phyloP scores from a whole-genome alignment of 1,284 basidiomycete species.

The Gomphus bonarii region DNA sequence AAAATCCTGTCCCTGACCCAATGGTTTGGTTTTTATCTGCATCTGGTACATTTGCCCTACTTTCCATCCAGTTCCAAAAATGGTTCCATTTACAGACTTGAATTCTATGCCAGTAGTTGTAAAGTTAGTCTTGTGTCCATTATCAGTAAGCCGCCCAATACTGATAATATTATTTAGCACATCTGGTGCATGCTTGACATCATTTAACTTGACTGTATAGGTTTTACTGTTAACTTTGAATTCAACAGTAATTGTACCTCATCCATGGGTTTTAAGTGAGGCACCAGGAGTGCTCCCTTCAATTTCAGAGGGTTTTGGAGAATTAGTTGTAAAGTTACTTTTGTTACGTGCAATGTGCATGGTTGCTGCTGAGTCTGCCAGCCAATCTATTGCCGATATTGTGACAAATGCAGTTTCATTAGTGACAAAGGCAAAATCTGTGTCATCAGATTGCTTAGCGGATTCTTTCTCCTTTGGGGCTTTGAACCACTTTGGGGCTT shows the following conservation, averaged over 20 bases:
- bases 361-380: neutral
- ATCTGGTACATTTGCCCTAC: neutral
- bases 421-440: neutral
- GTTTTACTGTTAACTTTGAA: neutral
- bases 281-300: constrained; percentile 1
- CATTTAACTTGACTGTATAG: neutral
- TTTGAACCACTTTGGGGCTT: constrained; percentile 12
- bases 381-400: neutral
- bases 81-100: neutral
- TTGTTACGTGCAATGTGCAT: neutral
- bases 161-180: neutral
- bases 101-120: neutral
- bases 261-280: neutral
- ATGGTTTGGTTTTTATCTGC: neutral
- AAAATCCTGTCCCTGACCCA: neutral
- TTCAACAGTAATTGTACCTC: neutral
- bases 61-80: neutral
- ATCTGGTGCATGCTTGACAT: constrained; percentile 1
- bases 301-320: neutral
- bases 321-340: neutral
- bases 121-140: neutral
- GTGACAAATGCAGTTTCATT: neutral
- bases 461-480: neutral
- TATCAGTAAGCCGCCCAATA: neutral
- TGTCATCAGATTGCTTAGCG: neutral